Conservation (phyloP, 225 moss, liverwort and hornwort genomes). For the Pseudisothecium myosuroides region DNA sequence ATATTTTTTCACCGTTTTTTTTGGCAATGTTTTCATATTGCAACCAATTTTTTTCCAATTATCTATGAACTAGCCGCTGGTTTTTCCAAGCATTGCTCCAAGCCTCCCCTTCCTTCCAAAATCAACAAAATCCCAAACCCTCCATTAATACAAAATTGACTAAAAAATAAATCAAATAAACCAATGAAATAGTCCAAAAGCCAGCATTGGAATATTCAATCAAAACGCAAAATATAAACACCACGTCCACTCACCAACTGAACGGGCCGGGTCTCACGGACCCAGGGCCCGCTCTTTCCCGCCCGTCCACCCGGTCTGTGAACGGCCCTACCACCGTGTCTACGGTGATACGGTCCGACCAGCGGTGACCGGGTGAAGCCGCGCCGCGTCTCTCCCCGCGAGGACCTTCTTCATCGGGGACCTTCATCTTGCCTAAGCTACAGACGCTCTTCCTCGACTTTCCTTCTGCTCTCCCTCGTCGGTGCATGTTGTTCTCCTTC, state of each 20-base stretch:
- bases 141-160: not conserved
- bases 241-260: not conserved
- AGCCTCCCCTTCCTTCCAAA: not conserved
- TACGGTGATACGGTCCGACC: not conserved
- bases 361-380: not conserved
- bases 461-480: not conserved
- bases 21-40: too few relatives aligned
- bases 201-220: not conserved
- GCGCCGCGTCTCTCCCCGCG: not conserved
- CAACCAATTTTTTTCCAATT: too few relatives aligned
- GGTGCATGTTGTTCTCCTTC: not conserved
- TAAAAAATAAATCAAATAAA: not conserved
- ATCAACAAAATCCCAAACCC: not conserved
- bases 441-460: not conserved
- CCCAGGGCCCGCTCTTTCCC: not conserved
- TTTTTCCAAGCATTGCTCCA: too few relatives aligned
- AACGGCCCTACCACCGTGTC: not conserved
- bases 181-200: not conserved
- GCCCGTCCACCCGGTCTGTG: too few relatives aligned
- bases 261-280: not conserved
- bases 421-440: not conserved
- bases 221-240: not conserved
- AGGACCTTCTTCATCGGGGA: not conserved
- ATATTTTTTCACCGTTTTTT: too few relatives aligned
- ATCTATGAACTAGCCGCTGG: too few relatives aligned